phyloP scores from a whole-genome alignment of 306 rosid genomes.

The Boehmeria nivea region DNA sequence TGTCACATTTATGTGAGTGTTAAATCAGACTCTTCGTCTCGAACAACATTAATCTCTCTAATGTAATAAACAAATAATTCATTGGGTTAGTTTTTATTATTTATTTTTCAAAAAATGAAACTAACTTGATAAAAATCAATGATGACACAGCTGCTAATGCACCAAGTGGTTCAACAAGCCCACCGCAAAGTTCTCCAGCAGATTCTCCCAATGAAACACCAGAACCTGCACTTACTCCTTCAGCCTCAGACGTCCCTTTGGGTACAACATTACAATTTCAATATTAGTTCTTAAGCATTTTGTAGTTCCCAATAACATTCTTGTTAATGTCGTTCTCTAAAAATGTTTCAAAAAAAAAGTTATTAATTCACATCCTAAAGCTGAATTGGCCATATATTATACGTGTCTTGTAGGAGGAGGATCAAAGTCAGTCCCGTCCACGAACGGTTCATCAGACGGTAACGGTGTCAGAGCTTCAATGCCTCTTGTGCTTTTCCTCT shows the following conservation, averaged over 20 bases:
- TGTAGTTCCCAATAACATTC: background rate
- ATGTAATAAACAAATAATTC: too few species aligned
- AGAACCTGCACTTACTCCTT: slow-evolving; percentile 38
- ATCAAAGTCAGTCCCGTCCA: slow-evolving; percentile 50
- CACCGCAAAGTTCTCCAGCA: slow-evolving; percentile 39
- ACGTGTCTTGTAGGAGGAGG: slow-evolving; percentile 25
- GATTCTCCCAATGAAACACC: slow-evolving; percentile 41
- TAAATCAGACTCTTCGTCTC: too few species aligned
- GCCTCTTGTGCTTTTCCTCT: slow-evolving; percentile 24
- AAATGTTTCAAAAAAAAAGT: background rate
- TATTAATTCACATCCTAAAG: too few species aligned
- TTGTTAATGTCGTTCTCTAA: background rate
- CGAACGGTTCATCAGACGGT: slow-evolving; percentile 38
- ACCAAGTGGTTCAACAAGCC: slow-evolving; percentile 30
- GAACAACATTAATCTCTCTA: background rate
- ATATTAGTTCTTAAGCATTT: too few species aligned
- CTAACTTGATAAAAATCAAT: too few species aligned
- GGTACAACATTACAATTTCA: slow-evolving; percentile 22
- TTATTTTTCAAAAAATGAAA: background rate
- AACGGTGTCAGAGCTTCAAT: slow-evolving; percentile 28
- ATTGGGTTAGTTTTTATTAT: background rate
- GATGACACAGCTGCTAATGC: slow-evolving; percentile 33
- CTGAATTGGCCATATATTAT: background rate
- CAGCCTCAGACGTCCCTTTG: slow-evolving; percentile 43
- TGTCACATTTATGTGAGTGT: background rate